Conservation (phyloP, 192 early-diverging fungal genomes). For the Coemansia sp. region DNA sequence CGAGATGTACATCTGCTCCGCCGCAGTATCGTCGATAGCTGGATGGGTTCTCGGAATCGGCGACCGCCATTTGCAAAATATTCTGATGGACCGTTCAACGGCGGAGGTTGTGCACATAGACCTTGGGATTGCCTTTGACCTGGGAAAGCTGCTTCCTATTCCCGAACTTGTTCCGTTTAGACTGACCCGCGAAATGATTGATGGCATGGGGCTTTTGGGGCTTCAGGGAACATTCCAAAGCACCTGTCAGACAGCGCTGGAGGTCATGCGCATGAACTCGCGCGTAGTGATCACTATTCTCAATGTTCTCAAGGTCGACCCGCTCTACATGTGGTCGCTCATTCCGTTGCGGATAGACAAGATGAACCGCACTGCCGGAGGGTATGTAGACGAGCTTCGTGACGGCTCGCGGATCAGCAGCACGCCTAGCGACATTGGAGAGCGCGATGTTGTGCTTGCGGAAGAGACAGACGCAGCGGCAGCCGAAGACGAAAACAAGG, state of each 20-base stretch:
- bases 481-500: slow-evolving; percentile 58
- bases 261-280: slow-evolving; percentile 76
- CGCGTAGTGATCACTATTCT: slow-evolving; percentile 82
- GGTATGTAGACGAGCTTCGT: slow-evolving; percentile 18
- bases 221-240: slow-evolving; percentile 79
- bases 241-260: slow-evolving; percentile 74
- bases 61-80: slow-evolving; percentile 93
- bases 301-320: slow-evolving; percentile 93
- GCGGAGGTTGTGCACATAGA: slow-evolving; percentile 95
- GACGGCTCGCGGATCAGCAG: slow-evolving; percentile 4
- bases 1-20: slow-evolving; percentile 71
- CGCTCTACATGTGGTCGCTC: slow-evolving; percentile 72
- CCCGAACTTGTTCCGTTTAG: slow-evolving; percentile 94
- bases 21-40: slow-evolving; percentile 82
- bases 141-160: slow-evolving; percentile 80
- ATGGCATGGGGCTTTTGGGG: slow-evolving; percentile 83
- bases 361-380: slow-evolving; percentile 36
- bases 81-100: slow-evolving; percentile 75
- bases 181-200: slow-evolving; percentile 83
- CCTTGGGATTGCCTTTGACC: slow-evolving; percentile 94
- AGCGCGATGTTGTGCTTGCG: slow-evolving; percentile 4
- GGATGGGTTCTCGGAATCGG: slow-evolving; percentile 91
- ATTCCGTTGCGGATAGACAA: slow-evolving; percentile 49
- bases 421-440: slow-evolving; percentile 8
- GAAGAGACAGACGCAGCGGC: slow-evolving; percentile 13